phyloP scores from a whole-genome alignment of 371 early-diverging fungal genomes.

The Mortierella sp. region DNA sequence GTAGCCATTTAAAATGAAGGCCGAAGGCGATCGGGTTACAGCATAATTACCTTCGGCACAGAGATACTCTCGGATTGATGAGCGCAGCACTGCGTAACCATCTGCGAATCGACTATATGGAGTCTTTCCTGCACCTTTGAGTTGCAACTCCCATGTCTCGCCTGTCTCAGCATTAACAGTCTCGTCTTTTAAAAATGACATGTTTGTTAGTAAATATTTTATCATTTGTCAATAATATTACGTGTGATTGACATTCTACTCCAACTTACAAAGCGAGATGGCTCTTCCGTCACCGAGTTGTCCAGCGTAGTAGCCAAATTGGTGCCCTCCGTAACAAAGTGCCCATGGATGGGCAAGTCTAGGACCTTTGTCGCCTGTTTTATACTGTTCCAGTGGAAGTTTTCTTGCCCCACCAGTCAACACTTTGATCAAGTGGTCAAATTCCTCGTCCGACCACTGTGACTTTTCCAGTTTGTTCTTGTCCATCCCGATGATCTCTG shows the following conservation, averaged over 20 bases:
- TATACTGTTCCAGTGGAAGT: background rate
- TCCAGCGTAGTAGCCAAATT: conserved; percentile 84
- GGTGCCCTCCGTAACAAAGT: conserved; percentile 90
- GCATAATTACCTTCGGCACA: conserved; percentile 76
- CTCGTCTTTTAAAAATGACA: conserved; percentile 48
- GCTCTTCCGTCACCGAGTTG: conserved; percentile 93
- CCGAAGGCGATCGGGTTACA: background rate
- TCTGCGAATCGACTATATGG: conserved; percentile 92
- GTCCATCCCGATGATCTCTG: conserved; percentile 26
- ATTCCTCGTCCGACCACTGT: conserved; percentile 40
- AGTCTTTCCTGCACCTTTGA: conserved; percentile 88
- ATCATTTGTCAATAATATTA: background rate
- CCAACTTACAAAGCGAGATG: conserved; percentile 76
- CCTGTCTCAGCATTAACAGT: conserved; percentile 52
- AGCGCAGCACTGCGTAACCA: conserved; percentile 87
- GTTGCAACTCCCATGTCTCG: conserved; percentile 82
- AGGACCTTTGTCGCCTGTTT: conserved; percentile 13
- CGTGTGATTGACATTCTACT: background rate
- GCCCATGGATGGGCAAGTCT: conserved; percentile 83
- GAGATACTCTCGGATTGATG: conserved; percentile 88
- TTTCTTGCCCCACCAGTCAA: conserved; percentile 34
- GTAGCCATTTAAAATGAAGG: background rate
- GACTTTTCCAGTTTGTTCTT: conserved; percentile 14
- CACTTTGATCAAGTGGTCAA: conserved; percentile 32
- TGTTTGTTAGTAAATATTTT: background rate